phyloP scores from a whole-genome alignment of 2,329 filamentous ascomycete species.

The Saccharata proteae region DNA sequence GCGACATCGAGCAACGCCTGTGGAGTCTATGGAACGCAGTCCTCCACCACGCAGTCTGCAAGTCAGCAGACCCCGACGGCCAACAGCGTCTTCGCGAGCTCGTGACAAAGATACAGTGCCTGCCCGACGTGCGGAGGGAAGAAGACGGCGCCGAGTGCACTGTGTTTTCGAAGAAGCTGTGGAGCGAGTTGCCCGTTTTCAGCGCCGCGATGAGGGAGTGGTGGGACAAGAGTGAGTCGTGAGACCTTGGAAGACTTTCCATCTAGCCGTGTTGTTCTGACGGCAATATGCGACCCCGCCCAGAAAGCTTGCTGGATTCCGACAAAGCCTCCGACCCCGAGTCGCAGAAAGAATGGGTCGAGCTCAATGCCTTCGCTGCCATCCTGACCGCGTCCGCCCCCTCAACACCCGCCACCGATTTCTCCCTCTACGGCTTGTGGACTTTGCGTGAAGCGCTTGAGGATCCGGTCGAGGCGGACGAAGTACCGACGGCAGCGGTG shows the following conservation, averaged over 20 bases:
- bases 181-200: conserved; percentile 6
- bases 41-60: no score
- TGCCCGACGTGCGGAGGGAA: conserved; percentile 7
- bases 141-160: background rate
- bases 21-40: no score
- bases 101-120: no score
- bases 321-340: no score
- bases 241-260: background rate
- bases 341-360: conserved; percentile 1
- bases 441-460: conserved; percentile 9
- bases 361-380: conserved; percentile 8
- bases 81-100: no score
- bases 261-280: background rate
- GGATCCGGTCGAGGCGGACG: background rate
- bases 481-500: background rate
- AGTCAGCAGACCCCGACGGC: no score
- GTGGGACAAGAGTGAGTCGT: background rate
- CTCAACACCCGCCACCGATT: conserved; percentile 2
- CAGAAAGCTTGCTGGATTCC: no score
- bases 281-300: no score
- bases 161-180: background rate
- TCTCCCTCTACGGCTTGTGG: conserved; percentile 8
- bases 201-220: conserved; percentile 4
- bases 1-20: no score
- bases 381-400: conserved; percentile 4